These are phyloP conservation scores for Diaporthe citriasiana DNA, from an alignment of 2,329 filamentous ascomycete genomes.

Conservation along the genomic window DNA sequence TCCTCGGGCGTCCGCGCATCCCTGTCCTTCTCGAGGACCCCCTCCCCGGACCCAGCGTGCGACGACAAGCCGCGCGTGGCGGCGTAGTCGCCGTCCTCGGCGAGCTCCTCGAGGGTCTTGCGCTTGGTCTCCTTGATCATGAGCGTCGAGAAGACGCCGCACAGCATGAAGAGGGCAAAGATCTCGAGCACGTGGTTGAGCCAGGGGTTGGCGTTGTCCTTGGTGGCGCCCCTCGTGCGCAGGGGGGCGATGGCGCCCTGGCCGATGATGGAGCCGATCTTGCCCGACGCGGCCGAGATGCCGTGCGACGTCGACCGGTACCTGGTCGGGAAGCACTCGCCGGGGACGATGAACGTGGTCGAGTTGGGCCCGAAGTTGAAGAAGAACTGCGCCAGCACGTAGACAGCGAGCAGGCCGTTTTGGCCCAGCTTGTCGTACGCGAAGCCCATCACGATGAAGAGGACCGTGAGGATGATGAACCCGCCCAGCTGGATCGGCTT, in stretches of 20 bases:
- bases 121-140: constrained; percentile 82
- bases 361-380: constrained; percentile 72
- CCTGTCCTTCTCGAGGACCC: constrained; percentile 36
- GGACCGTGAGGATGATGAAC: constrained; percentile 71
- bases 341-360: constrained; percentile 70
- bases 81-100: constrained; percentile 46
- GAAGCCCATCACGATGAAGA: constrained; percentile 75
- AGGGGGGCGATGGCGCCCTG: constrained; percentile 71
- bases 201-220: constrained; percentile 68
- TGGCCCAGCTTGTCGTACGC: constrained; percentile 67
- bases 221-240: constrained; percentile 60
- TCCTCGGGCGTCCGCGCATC: constrained; percentile 26
- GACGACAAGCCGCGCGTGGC: not conserved
- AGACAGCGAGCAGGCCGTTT: constrained; percentile 68
- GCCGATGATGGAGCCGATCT: constrained; percentile 70
- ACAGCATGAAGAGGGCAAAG: constrained; percentile 81
- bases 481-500: constrained; percentile 81
- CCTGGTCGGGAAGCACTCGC: constrained; percentile 69
- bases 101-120: constrained; percentile 78
- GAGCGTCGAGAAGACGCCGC: constrained; percentile 76
- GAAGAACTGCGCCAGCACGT: constrained; percentile 71
- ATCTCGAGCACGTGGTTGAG: constrained; percentile 84
- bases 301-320: constrained; percentile 71
- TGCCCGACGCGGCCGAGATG: constrained; percentile 64
- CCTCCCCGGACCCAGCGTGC: constrained; percentile 3